Evolutionary conservation across 768 basidiomycete genomes (phyloP).

Genomic region (Pholiota microspora): DNA sequence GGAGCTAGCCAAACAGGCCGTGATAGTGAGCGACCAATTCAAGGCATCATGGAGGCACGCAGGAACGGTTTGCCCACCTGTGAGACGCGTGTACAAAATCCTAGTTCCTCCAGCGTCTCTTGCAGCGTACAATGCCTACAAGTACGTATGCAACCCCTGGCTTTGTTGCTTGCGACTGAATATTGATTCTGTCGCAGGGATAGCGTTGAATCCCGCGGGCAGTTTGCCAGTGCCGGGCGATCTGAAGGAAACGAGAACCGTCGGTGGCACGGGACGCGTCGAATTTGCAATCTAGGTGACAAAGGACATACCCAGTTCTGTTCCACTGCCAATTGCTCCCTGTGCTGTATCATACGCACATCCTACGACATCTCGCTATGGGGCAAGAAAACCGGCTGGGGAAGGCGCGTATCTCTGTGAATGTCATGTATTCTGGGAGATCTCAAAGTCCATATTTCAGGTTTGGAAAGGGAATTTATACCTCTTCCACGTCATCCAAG

Average conservation of each 20-base stretch:
- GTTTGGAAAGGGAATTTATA: slow-evolving; percentile 71
- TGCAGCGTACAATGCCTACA: slow-evolving; percentile 59
- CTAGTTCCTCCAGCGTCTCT: slow-evolving; percentile 46
- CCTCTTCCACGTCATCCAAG: slow-evolving; percentile 79
- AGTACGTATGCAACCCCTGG: slow-evolving; percentile 33
- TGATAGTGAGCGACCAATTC: slow-evolving; percentile 62
- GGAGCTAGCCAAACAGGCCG: neutral
- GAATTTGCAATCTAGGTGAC: slow-evolving; percentile 65
- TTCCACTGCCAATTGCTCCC: slow-evolving; percentile 52
- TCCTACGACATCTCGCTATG: slow-evolving; percentile 63
- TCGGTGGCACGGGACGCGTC: slow-evolving; percentile 72
- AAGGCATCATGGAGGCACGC: slow-evolving; percentile 66
- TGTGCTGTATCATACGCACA: slow-evolving; percentile 62
- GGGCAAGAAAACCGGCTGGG: slow-evolving; percentile 73
- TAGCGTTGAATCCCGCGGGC: slow-evolving; percentile 56
- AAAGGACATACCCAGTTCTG: slow-evolving; percentile 57
- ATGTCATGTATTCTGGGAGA: neutral
- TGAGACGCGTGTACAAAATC: slow-evolving; percentile 65
- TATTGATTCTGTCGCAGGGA: slow-evolving; percentile 31
- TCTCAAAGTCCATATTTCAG: slow-evolving; percentile 25
- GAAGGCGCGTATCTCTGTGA: slow-evolving; percentile 39
- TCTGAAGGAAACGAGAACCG: slow-evolving; percentile 71
- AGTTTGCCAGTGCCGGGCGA: slow-evolving; percentile 51
- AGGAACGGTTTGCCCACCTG: slow-evolving; percentile 52
- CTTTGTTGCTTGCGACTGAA: neutral